Percentiles rank a stretch among this genome's conserved stretches.
These are phyloP conservation scores for Erythrophleum ivorense DNA, from an alignment of 331 rosid species.

Conservation along the genomic window DNA sequence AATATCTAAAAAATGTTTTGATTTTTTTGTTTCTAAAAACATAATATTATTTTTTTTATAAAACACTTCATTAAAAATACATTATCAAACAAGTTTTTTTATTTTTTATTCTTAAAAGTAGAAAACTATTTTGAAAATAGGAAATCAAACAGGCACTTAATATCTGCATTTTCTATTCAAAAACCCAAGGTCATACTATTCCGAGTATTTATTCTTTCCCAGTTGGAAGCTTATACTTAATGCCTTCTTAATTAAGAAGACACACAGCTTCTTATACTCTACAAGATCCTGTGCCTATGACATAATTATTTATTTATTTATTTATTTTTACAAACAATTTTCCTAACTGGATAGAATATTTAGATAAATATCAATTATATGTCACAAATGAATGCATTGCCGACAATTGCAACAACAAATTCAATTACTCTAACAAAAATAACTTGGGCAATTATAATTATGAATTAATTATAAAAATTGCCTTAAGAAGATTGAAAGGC, in stretches of 20 bases:
- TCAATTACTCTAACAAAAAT: not conserved
- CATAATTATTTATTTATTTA: constrained; percentile 38
- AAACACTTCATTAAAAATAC: no score
- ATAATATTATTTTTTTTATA: no score
- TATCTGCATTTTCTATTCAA: constrained; percentile 75
- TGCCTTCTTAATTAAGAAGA: constrained; percentile 81
- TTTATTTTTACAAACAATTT: constrained; percentile 29
- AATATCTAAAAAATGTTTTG: no score
- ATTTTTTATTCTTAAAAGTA: no score
- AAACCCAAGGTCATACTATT: constrained; percentile 83
- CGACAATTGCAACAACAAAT: constrained; percentile 17
- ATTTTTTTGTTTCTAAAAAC: no score
- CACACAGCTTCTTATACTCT: constrained; percentile 82
- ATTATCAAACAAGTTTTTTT: no score
- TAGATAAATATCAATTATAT: not conserved
- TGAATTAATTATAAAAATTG: not conserved
- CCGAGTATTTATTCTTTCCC: constrained; percentile 77
- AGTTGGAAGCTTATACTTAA: constrained; percentile 68
- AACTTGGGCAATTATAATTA: not conserved
- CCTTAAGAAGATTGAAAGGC: constrained; percentile 13
- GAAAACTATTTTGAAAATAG: no score
- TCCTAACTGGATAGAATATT: not conserved
- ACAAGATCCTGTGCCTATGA: constrained; percentile 66
- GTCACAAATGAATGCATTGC: not conserved
- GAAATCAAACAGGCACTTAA: no score